Evolutionary conservation across 192 early-diverging fungal genomes (phyloP), one percentile per base, ranked within the genome.

Genomic region (Dissophora globulifera): DNA sequence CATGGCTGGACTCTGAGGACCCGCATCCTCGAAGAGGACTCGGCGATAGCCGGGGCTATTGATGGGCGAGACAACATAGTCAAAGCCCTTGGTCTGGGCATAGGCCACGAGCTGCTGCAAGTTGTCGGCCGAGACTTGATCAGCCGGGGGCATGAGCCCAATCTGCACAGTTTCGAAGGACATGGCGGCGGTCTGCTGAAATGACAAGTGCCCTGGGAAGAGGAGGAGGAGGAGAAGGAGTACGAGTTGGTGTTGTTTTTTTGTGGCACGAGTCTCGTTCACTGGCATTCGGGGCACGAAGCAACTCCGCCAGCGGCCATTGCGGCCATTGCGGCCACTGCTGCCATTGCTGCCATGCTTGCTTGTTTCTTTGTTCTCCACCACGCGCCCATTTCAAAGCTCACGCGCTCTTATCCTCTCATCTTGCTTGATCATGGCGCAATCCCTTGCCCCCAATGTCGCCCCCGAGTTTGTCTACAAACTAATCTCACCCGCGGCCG

Each of bases 1-100:
- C 47, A 78, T 55, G 3, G 25, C 67, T 26, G 52, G 40, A 13
- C 60, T 62, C 31, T 81, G 72, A 4, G 64, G 49, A n/a, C 25
- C 49, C 0, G 56, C 47, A 9, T 32, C 58, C 60, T 76, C 69
- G 57, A 78, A 78, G 19, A 86, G 66, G 6, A 84, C 78, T 22
- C 82, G 78, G n/a, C 62, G 61, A 58, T 81, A 88, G 5, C 22
- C 49, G n/a, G 81, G 81, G 33, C 81, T 64, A 27, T 82, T 72
- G 26, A 88, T 82, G n/a, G 86, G 86, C 20, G 80, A 76, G 8
- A 82, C 78, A 20, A 88, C 56, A 62, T 86, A 88, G 53, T 86
- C 83, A 48, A 82, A 79, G 15, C 74, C 81, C 38, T 76, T 76
- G 25, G 64, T 50, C 43, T 67, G 72, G 20, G 50, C 57, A 40